These are phyloP conservation scores for Penicillium sp. DNA, from an alignment of 2,329 filamentous ascomycete species.

Conservation along the genomic window DNA sequence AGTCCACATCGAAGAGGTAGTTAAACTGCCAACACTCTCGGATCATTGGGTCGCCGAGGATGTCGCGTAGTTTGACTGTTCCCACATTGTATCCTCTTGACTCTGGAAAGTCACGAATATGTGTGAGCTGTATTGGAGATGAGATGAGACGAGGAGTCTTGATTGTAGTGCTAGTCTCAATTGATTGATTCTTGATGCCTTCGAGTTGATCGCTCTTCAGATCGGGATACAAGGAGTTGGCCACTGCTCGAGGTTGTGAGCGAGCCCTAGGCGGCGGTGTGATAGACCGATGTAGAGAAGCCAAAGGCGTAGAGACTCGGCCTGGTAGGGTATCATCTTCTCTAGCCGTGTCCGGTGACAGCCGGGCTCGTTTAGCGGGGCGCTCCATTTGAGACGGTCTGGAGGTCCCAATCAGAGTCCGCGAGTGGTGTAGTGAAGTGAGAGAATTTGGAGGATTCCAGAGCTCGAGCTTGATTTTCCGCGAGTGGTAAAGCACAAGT, in stretches of 20 bases:
- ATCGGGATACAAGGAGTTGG: constrained; percentile 12
- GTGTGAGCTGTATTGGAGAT: constrained; percentile 76
- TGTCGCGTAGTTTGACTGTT: constrained; percentile 68
- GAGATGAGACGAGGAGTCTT: constrained; percentile 3
- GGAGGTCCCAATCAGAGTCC: not conserved
- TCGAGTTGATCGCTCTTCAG: constrained; percentile 4
- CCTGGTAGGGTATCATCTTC: not conserved
- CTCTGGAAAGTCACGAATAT: constrained; percentile 67
- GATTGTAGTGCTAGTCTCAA: not conserved
- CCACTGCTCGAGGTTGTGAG: constrained; percentile 3
- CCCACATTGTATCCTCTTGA: constrained; percentile 65
- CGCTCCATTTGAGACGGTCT: constrained; percentile 22
- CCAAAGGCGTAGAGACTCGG: constrained; percentile 14
- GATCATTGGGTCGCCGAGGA: constrained; percentile 77
- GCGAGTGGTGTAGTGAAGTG: not conserved
- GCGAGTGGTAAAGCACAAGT: not conserved
- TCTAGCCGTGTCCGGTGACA: constrained; percentile 9
- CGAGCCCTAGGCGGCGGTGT: constrained; percentile 24
- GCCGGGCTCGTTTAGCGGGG: constrained; percentile 23
- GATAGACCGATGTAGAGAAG: constrained; percentile 25
- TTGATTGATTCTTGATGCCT: not conserved
- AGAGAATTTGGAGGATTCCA: not conserved
- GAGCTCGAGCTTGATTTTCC: not conserved
- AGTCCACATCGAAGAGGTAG: constrained; percentile 63
- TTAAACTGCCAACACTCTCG: constrained; percentile 66